Conservation (phyloP, 2,329 filamentous ascomycete species). For the Penicillium sp. region DNA sequence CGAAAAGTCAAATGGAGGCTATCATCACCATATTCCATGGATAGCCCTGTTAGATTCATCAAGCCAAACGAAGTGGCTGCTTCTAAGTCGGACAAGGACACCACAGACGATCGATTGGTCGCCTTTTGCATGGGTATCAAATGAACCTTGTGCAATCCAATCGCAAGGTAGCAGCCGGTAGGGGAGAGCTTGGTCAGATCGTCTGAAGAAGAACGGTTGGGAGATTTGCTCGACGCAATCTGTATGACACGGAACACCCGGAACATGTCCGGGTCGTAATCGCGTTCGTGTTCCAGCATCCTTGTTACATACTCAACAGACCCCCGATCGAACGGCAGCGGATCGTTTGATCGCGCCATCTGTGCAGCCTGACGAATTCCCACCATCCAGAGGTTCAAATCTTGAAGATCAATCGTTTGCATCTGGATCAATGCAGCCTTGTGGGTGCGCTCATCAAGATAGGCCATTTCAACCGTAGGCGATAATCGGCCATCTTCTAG, state of each 20-base stretch:
- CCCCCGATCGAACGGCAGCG: conserved; percentile 51
- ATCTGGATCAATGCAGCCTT: conserved; percentile 58
- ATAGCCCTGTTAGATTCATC: conserved; percentile 55
- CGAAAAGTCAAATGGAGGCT: conserved; percentile 61
- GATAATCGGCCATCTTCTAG: conserved; percentile 62
- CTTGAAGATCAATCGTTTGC: conserved; percentile 58
- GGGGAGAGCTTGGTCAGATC: conserved; percentile 60
- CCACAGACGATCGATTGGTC: conserved; percentile 49
- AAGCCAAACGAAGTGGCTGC: conserved; percentile 56
- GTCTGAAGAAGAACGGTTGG: conserved; percentile 56
- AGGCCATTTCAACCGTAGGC: conserved; percentile 62
- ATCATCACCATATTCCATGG: conserved; percentile 58
- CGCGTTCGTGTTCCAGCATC: conserved; percentile 58
- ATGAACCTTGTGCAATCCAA: conserved; percentile 65
- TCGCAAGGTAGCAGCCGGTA: conserved; percentile 61
- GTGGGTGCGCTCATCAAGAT: conserved; percentile 58
- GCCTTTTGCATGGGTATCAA: conserved; percentile 59
- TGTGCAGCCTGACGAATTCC: conserved; percentile 57
- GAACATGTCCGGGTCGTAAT: conserved; percentile 63
- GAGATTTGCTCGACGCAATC: conserved; percentile 53
- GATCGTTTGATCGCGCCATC: conserved; percentile 49
- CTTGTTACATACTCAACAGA: conserved; percentile 58
- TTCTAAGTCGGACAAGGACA: conserved; percentile 48
- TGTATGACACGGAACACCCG: conserved; percentile 64
- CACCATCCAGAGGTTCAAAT: conserved; percentile 60